Conservation (phyloP, 805 yeast genomes). For the Ogataea populi-albae region DNA sequence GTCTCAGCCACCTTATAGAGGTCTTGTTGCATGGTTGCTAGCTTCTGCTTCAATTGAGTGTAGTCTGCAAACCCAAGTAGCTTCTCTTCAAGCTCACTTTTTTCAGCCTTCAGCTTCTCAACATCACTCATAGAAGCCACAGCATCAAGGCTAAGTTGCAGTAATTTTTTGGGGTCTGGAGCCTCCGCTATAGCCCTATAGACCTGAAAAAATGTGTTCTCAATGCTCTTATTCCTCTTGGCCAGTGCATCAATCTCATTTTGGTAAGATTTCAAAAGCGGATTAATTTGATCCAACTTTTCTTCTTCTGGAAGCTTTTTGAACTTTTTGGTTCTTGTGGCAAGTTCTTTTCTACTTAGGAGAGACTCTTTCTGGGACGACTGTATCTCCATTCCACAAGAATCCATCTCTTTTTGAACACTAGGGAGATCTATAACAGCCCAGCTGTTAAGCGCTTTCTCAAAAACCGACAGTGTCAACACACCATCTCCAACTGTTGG, state of each 20-base stretch:
- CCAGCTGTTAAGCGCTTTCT: conserved; percentile 71
- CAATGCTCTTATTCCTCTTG: conserved; percentile 70
- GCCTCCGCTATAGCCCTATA: conserved; percentile 81
- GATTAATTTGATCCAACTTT: conserved; percentile 62
- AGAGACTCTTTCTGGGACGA: conserved; percentile 67
- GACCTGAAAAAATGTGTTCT: conserved; percentile 66
- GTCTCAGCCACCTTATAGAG: conserved; percentile 52
- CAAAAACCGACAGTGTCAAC: conserved; percentile 30
- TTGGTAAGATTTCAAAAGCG: conserved; percentile 76
- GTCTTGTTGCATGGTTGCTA: conserved; percentile 58
- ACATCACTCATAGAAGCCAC: conserved; percentile 48
- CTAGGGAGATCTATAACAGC: conserved; percentile 65
- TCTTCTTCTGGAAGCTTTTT: conserved; percentile 65
- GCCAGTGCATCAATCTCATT: conserved; percentile 83
- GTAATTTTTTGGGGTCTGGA: conserved; percentile 85
- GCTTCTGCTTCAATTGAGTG: conserved; percentile 64
- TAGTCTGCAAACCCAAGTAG: conserved; percentile 71
- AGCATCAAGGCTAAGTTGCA: conserved; percentile 67
- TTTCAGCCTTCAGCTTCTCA: conserved; percentile 50
- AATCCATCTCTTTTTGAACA: conserved; percentile 71
- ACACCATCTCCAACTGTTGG: conserved; percentile 9
- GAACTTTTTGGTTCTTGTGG: conserved; percentile 82
- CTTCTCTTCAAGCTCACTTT: conserved; percentile 50
- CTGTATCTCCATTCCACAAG: conserved; percentile 68
- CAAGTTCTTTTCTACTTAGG: conserved; percentile 69